A percentile compares a stretch with the other conserved stretches of the same genome.
Conservation (phyloP, 2,329 filamentous ascomycete species). For the Fusarium heterosporum region DNA sequence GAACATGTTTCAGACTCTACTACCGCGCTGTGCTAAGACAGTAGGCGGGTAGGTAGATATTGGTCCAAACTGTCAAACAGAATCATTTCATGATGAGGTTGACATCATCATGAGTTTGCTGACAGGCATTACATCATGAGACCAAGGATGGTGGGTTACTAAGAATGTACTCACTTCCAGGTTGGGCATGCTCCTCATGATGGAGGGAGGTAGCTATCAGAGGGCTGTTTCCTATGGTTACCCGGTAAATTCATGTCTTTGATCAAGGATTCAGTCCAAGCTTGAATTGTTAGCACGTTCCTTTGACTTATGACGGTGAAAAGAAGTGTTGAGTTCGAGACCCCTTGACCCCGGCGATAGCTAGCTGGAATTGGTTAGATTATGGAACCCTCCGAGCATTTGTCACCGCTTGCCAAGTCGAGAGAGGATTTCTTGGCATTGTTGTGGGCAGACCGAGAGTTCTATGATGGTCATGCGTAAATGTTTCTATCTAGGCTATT, state of each 20-base stretch:
- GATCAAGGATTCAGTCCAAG: not conserved
- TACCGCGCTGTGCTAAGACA: not conserved
- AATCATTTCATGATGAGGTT: constrained; percentile 24
- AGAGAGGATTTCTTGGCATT: constrained; percentile 1
- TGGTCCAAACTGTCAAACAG: constrained; percentile 1
- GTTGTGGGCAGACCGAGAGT: not conserved
- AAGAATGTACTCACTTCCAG: not conserved
- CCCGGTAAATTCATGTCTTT: constrained; percentile 14
- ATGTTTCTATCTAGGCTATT: not conserved
- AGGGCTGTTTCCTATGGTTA: constrained; percentile 7
- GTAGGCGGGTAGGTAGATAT: not conserved
- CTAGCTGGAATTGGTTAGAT: constrained; percentile 10
- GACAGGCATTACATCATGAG: constrained; percentile 36
- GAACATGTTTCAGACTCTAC: no score
- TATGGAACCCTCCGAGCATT: not conserved
- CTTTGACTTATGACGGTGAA: constrained; percentile 14
- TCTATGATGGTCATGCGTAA: constrained; percentile 6
- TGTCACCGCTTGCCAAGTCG: constrained; percentile 6
- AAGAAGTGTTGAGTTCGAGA: constrained; percentile 9
- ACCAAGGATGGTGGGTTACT: constrained; percentile 15
- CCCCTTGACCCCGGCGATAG: constrained; percentile 6
- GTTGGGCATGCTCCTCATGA: not conserved
- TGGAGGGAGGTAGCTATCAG: not conserved
- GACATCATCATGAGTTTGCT: constrained; percentile 32
- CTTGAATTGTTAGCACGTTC: not conserved